Conservation (phyloP, 495 filamentous ascomycete genomes). For the Podospora pseudopauciseta region DNA sequence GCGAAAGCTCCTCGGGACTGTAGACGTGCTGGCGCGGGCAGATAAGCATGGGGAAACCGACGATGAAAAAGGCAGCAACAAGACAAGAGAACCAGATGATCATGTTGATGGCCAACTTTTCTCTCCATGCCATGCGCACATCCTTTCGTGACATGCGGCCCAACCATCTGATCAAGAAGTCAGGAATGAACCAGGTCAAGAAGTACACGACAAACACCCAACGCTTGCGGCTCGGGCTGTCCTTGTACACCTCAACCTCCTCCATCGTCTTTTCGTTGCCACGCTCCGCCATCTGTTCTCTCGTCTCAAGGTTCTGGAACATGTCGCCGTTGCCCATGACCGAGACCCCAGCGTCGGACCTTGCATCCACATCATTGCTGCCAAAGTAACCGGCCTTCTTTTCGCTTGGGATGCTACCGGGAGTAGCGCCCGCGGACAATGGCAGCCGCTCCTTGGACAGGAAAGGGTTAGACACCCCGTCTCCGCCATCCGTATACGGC, state of each 20-base stretch:
- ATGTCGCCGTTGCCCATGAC: conserved; percentile 90
- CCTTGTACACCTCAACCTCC: conserved; percentile 78
- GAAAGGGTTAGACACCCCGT: conserved; percentile 36
- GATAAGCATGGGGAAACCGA: conserved; percentile 80
- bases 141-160: conserved; percentile 91
- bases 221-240: conserved; percentile 79
- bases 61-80: conserved; percentile 79
- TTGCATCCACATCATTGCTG: conserved; percentile 73
- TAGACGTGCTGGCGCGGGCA: conserved; percentile 90
- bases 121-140: conserved; percentile 89
- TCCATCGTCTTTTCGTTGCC: conserved; percentile 86
- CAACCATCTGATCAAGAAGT: conserved; percentile 72
- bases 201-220: conserved; percentile 88
- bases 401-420: conserved; percentile 63
- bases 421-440: conserved; percentile 52
- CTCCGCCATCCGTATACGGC: conserved; percentile 49
- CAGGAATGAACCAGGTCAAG: conserved; percentile 82
- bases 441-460: conserved; percentile 68
- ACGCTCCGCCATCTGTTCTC: conserved; percentile 91
- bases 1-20: conserved; percentile 70
- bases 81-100: conserved; percentile 90
- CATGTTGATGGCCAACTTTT: conserved; percentile 97
- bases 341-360: conserved; percentile 85
- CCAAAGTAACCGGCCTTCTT: conserved; percentile 80
- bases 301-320: conserved; percentile 94